A percentile compares a stretch with the other conserved stretches of the same genome.
Evolutionary conservation across 2,329 filamentous ascomycete genomes (phyloP).

Genomic region (Apiospora sp.): DNA sequence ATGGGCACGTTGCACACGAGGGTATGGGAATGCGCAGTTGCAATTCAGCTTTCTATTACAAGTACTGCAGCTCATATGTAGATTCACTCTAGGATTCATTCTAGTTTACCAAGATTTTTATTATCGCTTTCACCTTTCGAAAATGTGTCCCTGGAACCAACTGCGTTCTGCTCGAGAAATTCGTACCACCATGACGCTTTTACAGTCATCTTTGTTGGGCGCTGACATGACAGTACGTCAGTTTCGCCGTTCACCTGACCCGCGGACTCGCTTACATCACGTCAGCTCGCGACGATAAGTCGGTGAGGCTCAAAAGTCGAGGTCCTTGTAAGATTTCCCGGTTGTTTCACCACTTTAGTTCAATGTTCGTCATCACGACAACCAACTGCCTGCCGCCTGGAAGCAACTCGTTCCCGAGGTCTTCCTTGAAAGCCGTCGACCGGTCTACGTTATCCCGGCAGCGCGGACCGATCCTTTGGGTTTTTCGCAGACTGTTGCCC

Average conservation of each 20-base stretch:
- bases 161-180: background rate
- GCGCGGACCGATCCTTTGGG: background rate
- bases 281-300: slow-evolving; percentile 1
- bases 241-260: background rate
- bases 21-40: background rate
- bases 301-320: slow-evolving; percentile 7
- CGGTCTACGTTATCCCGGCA: background rate
- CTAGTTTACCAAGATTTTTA: background rate
- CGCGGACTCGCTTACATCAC: slow-evolving; percentile 1
- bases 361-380: background rate
- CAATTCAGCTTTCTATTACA: background rate
- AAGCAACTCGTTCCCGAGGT: background rate
- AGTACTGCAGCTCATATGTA: no score
- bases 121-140: background rate
- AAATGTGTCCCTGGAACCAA: background rate
- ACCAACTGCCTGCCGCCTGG: no score
- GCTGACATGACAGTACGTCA: slow-evolving; percentile 12
- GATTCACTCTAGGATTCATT: background rate
- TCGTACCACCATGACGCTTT: background rate
- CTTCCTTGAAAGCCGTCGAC: background rate
- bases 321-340: background rate
- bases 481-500: background rate
- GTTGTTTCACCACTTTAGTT: background rate
- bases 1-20: background rate
- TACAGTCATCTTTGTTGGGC: background rate